Evolutionary conservation across 2,329 filamentous ascomycete species (phyloP).

Genomic region (Amesomyces nigricolor): DNA sequence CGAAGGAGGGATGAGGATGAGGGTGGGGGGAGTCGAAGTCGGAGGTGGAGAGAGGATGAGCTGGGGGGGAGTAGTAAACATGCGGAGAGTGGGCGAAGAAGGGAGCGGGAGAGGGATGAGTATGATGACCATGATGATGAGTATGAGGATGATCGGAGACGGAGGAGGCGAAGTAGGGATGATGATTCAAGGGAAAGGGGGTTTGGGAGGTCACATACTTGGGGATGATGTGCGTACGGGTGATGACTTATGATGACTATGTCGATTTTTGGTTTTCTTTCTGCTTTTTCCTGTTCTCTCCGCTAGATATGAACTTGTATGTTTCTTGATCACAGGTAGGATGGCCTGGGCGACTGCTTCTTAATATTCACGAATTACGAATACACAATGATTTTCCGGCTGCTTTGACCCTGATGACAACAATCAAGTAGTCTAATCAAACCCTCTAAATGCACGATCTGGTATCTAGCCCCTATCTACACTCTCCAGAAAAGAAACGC

Average conservation of each 20-base stretch:
- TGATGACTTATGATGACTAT: constrained; percentile 21
- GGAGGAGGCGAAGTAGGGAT: constrained; percentile 18
- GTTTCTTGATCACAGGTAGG: constrained; percentile 1
- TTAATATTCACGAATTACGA: constrained; percentile 6
- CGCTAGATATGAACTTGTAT: constrained; percentile 8
- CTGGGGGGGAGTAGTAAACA: constrained; percentile 9
- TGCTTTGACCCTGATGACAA: background rate
- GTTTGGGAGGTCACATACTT: constrained; percentile 5
- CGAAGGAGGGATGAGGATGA: constrained; percentile 13
- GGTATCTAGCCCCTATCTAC: constrained; percentile 5
- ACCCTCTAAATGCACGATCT: background rate
- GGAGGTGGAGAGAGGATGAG: constrained; percentile 6
- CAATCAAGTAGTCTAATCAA: constrained; percentile 1
- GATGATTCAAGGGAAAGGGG: constrained; percentile 5
- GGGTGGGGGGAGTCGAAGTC: constrained; percentile 9
- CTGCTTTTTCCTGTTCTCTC: background rate
- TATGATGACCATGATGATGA: constrained; percentile 9
- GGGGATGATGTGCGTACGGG: constrained; percentile 11
- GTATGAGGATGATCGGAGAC: constrained; percentile 20
- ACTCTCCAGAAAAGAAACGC: background rate
- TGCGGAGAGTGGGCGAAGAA: background rate
- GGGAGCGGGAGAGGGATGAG: constrained; percentile 6
- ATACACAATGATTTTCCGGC: background rate
- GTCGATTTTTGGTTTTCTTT: constrained; percentile 9
- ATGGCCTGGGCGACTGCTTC: background rate